A percentile compares a stretch with the other conserved stretches of the same genome.
Evolutionary conservation across 2,329 filamentous ascomycete genomes (phyloP).

Genomic region (Alternaria angustiovoidea): DNA sequence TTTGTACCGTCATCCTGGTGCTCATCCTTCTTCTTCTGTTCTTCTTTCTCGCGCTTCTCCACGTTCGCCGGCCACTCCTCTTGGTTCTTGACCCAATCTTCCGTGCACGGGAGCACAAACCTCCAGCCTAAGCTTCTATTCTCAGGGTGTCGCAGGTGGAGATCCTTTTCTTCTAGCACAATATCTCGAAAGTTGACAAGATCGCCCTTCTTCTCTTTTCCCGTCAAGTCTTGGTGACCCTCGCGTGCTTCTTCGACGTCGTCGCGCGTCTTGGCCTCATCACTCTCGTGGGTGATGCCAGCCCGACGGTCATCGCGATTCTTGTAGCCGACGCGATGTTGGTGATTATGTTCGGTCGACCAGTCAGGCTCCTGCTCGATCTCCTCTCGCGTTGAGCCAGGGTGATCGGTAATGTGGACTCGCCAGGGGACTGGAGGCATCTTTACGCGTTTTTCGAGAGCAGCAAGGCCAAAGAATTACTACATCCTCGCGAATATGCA

Average conservation of each 20-base stretch:
- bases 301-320: slow-evolving; percentile 49
- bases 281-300: slow-evolving; percentile 38
- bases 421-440: slow-evolving; percentile 44
- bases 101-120: not conserved
- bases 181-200: slow-evolving; percentile 53
- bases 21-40: not conserved
- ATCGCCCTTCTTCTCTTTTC: slow-evolving; percentile 36
- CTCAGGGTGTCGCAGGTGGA: slow-evolving; percentile 55
- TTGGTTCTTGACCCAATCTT: not conserved
- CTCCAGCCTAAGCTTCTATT: slow-evolving; percentile 49
- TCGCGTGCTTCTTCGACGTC: slow-evolving; percentile 37
- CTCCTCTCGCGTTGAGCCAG: slow-evolving; percentile 52
- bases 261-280: slow-evolving; percentile 28
- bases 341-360: slow-evolving; percentile 40
- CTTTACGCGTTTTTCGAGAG: not conserved
- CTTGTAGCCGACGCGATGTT: slow-evolving; percentile 53
- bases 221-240: slow-evolving; percentile 34
- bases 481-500: not conserved
- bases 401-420: slow-evolving; percentile 44
- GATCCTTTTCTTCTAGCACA: slow-evolving; percentile 45
- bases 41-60: not conserved
- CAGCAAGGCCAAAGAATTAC: not conserved
- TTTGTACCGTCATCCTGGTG: not conserved
- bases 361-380: slow-evolving; percentile 57
- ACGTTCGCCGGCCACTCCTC: not conserved